phyloP scores from a whole-genome alignment of 257 asterid species.

The Penstemon davidsonii region DNA sequence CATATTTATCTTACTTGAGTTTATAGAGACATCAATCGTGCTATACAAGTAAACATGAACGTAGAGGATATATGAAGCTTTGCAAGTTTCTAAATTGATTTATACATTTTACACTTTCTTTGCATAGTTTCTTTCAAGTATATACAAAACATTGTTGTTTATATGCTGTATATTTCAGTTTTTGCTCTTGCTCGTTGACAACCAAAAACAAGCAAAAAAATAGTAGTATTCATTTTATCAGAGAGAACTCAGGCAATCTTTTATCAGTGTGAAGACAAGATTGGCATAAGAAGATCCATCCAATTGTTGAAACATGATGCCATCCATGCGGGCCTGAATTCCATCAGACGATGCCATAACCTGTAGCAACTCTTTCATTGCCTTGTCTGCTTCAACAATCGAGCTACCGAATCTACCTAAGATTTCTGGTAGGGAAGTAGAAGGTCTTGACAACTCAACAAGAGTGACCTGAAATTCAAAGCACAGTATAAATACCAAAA shows the following conservation, averaged over 20 bases:
- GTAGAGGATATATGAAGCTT: too few species aligned
- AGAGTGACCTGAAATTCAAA: conserved; percentile 60
- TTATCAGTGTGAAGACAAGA: conserved; percentile 45
- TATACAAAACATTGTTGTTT: too few species aligned
- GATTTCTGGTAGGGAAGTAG: conserved; percentile 63
- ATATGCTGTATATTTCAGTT: too few species aligned
- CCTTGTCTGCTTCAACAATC: conserved; percentile 57
- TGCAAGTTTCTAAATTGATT: too few species aligned
- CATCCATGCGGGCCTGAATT: conserved; percentile 86
- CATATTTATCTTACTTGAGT: too few species aligned
- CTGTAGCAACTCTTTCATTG: conserved; percentile 49
- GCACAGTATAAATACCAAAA: conserved; percentile 7
- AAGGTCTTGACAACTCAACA: conserved; percentile 81
- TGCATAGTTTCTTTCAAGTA: too few species aligned
- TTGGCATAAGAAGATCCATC: conserved; percentile 53
- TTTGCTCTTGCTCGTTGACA: too few species aligned
- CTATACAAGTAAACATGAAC: too few species aligned
- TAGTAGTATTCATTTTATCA: conserved; percentile 16
- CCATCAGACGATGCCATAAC: conserved; percentile 56
- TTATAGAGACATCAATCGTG: too few species aligned
- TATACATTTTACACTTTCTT: too few species aligned
- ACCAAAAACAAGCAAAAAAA: not conserved
- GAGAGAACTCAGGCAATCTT: conserved; percentile 53
- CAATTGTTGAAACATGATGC: conserved; percentile 60
- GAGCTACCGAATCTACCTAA: conserved; percentile 60